Evolutionary conservation across 2,329 filamentous ascomycete genomes (phyloP), one percentile per base, ranked within the genome.

Genomic region (Fusarium sp.): DNA sequence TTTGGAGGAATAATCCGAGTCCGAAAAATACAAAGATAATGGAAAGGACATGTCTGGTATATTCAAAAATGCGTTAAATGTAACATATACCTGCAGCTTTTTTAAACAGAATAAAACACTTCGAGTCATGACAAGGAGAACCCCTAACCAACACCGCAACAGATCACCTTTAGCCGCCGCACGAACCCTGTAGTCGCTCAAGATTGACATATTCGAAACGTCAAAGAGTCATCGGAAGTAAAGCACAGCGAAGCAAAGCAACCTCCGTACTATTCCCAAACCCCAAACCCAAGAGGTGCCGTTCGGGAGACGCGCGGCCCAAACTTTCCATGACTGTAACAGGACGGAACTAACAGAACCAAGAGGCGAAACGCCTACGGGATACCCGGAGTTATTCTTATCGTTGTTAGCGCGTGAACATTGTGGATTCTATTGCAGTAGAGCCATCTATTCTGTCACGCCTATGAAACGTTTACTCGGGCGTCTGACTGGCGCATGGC

Each of bases 121-220:
- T 33, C 8, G 20, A 24, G 43, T 63, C 24, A 55, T 38, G 52
- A 44, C 33, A 55, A 50, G 36, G 22, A 31, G 50, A 10, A 43
- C 52, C 44, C 33, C 50, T 31, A 11, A 28, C 36, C 33, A 33
- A 56, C 50, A 33, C 33, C 50, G 52, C 36, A n/a, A 31, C 43
- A 44, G 26, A 62, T 54, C 39, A 39, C 45, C 39, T 33, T 28
- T 63, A 43, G 44, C 28, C 33, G 22, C 58, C 42, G 42, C 48
- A 63, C 57, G 48, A 62, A 43, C 46, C 26, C 45, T 31, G 44
- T 18, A 34, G 33, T 31, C 10, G 28, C 9, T 31, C 28, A 31
- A 11, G 28, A 31, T 63, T 58, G 36, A 39, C 61, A 51, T 40
- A 58, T 40, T 45, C 44, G 59, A 64, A 64, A 65, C 60, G 38